phyloP scores from a whole-genome alignment of 305 asterid genomes.

The Euphrasia arctica region DNA sequence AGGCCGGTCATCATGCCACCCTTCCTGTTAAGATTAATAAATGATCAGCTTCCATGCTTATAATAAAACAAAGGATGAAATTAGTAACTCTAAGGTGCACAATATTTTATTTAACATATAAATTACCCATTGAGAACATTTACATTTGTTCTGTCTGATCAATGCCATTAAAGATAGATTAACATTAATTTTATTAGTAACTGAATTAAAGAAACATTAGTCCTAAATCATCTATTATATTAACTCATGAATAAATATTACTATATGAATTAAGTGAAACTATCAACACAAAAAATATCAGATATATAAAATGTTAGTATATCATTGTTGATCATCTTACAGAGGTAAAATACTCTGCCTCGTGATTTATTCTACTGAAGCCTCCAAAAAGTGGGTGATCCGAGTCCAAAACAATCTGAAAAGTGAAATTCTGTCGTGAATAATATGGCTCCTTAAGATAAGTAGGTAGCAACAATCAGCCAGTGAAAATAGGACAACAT shows the following conservation, averaged over 20 bases:
- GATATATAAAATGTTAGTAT: neutral
- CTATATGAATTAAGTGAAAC: constrained; percentile 4
- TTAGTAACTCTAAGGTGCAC: too few relatives aligned
- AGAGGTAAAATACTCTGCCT: constrained; percentile 67
- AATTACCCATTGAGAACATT: too few relatives aligned
- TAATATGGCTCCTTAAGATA: constrained; percentile 7
- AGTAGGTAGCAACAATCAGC: neutral
- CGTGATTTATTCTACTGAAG: constrained; percentile 63
- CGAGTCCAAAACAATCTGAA: constrained; percentile 83
- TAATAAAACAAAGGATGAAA: too few relatives aligned
- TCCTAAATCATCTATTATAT: neutral
- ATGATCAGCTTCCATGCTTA: too few relatives aligned
- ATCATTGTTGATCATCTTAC: constrained; percentile 42
- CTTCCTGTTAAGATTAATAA: constrained; percentile 83
- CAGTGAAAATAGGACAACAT: constrained; percentile 4
- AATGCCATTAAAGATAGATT: too few relatives aligned
- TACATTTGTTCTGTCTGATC: too few relatives aligned
- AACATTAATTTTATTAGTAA: neutral
- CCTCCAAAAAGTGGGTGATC: constrained; percentile 82
- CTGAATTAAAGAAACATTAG: constrained; percentile 1
- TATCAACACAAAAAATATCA: neutral
- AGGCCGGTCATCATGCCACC: constrained; percentile 69
- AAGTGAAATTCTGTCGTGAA: constrained; percentile 19
- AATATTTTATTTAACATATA: too few relatives aligned
- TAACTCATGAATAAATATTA: neutral